These are phyloP conservation scores for Setaria viridis DNA, from an alignment of 202 grass and related monocot genomes.

Conservation along the genomic window DNA sequence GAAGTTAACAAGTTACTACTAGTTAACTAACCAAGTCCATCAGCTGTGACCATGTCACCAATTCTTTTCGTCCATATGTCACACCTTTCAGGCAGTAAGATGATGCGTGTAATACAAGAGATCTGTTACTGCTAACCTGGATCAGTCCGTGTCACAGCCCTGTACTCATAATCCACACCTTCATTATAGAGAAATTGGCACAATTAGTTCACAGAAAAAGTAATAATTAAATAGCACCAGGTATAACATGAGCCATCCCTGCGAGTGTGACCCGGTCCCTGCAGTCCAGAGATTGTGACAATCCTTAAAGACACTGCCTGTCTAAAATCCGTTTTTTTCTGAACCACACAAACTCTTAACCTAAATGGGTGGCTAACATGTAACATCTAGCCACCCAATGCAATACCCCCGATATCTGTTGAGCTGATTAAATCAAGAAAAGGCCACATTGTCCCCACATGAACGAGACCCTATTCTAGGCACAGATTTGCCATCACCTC, in stretches of 20 bases:
- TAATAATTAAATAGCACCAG: not conserved
- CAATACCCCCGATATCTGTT: not conserved
- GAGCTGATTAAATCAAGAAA: constrained; percentile 10
- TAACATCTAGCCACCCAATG: not conserved
- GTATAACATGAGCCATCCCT: not conserved
- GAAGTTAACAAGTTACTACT: not conserved
- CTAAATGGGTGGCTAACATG: not conserved
- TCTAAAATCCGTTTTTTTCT: not conserved
- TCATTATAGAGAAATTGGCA: constrained; percentile 43
- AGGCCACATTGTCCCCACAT: not conserved
- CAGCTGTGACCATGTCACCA: not conserved
- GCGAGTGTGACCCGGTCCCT: too few species aligned
- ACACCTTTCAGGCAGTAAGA: not conserved
- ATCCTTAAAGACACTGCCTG: not conserved
- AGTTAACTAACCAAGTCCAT: not conserved
- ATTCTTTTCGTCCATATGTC: constrained; percentile 3
- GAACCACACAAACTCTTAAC: not conserved
- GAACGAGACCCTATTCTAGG: not conserved
- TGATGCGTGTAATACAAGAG: not conserved
- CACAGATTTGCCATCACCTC: not conserved
- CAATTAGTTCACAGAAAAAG: constrained; percentile 25
- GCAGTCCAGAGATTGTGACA: not conserved
- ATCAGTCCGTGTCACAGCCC: constrained; percentile 61
- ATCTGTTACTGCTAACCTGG: constrained; percentile 39
- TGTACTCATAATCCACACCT: constrained; percentile 93